Conservation (phyloP, 2,329 filamentous ascomycete species). For the Laburnicola sp. region DNA sequence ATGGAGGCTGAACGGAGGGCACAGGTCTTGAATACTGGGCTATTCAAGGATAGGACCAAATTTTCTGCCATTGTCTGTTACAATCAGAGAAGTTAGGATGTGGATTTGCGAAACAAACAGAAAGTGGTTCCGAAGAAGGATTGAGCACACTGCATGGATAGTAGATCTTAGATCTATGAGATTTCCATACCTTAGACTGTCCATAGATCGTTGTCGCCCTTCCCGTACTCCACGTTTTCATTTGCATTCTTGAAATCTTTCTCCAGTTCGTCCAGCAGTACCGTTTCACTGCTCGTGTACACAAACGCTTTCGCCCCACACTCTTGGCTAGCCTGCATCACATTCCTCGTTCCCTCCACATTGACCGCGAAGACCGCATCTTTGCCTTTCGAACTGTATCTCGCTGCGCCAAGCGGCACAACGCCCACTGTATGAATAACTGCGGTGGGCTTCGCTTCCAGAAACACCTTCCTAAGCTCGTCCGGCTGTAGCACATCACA, state of each 20-base stretch:
- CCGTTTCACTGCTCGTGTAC: conserved; percentile 87
- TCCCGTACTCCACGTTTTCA: conserved; percentile 78
- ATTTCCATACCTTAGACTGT: conserved; percentile 72
- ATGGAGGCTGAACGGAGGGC: conserved; percentile 85
- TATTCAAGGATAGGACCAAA: conserved; percentile 76
- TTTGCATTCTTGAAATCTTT: conserved; percentile 81
- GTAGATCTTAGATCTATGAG: too few species aligned
- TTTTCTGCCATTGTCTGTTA: conserved; percentile 74
- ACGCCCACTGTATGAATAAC: conserved; percentile 84
- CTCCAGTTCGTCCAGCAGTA: conserved; percentile 75
- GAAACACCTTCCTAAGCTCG: conserved; percentile 54
- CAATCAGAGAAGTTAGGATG: too few species aligned
- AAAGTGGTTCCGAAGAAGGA: too few species aligned
- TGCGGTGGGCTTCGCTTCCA: conserved; percentile 70
- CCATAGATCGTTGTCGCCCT: conserved; percentile 78
- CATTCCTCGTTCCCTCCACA: conserved; percentile 77
- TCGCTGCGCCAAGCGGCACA: conserved; percentile 42
- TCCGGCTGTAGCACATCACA: conserved; percentile 46
- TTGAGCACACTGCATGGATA: too few species aligned
- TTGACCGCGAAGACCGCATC: conserved; percentile 78
- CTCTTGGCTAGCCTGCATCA: conserved; percentile 72
- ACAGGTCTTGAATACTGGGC: conserved; percentile 69
- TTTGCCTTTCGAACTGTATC: conserved; percentile 45
- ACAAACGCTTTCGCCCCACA: conserved; percentile 78
- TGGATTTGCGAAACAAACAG: too few species aligned